Conservation (phyloP, 208 protist genomes). For the Zelonia costaricensis region DNA sequence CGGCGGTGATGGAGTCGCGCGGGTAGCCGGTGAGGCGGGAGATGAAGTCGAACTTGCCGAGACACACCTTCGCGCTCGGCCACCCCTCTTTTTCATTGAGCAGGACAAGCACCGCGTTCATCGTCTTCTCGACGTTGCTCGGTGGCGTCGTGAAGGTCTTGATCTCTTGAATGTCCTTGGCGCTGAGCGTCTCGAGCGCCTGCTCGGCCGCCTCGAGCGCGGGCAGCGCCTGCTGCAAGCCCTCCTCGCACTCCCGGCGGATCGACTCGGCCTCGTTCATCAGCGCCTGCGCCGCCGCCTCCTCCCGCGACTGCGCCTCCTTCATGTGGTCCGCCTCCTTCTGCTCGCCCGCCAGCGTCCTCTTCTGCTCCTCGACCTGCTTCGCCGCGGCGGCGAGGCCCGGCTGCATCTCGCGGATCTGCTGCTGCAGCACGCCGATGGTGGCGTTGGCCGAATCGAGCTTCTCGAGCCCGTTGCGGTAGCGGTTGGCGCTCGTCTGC, state of each 20-base stretch:
- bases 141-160: slow-evolving; percentile 93
- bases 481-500: slow-evolving; percentile 58
- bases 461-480: slow-evolving; percentile 91
- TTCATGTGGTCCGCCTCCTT: slow-evolving; percentile 84
- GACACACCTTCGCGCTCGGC: slow-evolving; percentile 87
- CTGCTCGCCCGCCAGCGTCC: slow-evolving; percentile 83
- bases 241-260: slow-evolving; percentile 86
- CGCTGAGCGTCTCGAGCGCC: slow-evolving; percentile 90
- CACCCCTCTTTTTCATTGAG: slow-evolving; percentile 93
- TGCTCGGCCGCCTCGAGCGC: slow-evolving; percentile 88
- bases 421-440: slow-evolving; percentile 93
- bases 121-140: slow-evolving; percentile 87
- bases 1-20: slow-evolving; percentile 84
- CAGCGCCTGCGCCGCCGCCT: slow-evolving; percentile 76
- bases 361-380: slow-evolving; percentile 92
- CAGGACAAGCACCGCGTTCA: slow-evolving; percentile 94
- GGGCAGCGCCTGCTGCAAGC: slow-evolving; percentile 96
- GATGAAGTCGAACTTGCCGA: slow-evolving; percentile 92
- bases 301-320: slow-evolving; percentile 78
- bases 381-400: slow-evolving; percentile 83
- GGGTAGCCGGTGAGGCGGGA: slow-evolving; percentile 86
- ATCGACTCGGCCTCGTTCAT: slow-evolving; percentile 87
- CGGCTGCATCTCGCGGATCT: slow-evolving; percentile 95
- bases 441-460: slow-evolving; percentile 91
- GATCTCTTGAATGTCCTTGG: slow-evolving; percentile 93